phyloP scores from a whole-genome alignment of 306 rosid species.

The Gillenia trifoliata region DNA sequence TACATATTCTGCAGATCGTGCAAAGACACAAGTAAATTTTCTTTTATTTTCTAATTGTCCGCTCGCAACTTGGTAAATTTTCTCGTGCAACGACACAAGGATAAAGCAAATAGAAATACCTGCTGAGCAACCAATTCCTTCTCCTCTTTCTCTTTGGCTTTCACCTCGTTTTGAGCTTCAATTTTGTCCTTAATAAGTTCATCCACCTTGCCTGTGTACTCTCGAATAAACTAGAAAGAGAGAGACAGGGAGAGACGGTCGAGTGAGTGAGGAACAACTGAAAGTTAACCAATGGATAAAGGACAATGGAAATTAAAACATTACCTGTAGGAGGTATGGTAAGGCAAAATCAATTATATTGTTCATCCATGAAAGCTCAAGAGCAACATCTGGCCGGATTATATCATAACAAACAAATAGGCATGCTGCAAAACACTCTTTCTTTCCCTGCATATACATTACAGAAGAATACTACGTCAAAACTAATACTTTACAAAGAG shows the following conservation, averaged over 20 bases:
- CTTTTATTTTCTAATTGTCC: not conserved
- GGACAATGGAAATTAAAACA: not conserved
- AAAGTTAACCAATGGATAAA: not conserved
- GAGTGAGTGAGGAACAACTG: not conserved
- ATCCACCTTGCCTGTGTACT: conserved; percentile 88
- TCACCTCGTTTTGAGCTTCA: conserved; percentile 68
- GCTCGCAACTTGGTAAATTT: too few species aligned
- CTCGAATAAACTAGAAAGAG: conserved; percentile 65
- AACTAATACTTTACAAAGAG: not conserved
- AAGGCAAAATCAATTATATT: conserved; percentile 86
- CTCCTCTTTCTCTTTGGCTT: conserved; percentile 79
- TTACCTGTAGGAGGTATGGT: conserved; percentile 89
- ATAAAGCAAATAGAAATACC: conserved; percentile 33
- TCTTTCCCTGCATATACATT: conserved; percentile 72
- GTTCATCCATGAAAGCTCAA: conserved; percentile 93
- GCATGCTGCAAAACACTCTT: conserved; percentile 94
- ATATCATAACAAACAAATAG: conserved; percentile 95
- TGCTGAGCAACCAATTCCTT: conserved; percentile 86
- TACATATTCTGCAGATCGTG: conserved; percentile 84
- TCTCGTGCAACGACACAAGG: not conserved
- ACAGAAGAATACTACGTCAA: conserved; percentile 3
- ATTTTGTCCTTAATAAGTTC: conserved; percentile 84
- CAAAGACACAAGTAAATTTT: not conserved
- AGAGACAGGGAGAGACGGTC: conserved; percentile 4
- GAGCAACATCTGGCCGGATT: conserved; percentile 77